These are phyloP conservation scores for Phytopythium boreale DNA, from an alignment of 352 stramenopile species.

Conservation along the genomic window DNA sequence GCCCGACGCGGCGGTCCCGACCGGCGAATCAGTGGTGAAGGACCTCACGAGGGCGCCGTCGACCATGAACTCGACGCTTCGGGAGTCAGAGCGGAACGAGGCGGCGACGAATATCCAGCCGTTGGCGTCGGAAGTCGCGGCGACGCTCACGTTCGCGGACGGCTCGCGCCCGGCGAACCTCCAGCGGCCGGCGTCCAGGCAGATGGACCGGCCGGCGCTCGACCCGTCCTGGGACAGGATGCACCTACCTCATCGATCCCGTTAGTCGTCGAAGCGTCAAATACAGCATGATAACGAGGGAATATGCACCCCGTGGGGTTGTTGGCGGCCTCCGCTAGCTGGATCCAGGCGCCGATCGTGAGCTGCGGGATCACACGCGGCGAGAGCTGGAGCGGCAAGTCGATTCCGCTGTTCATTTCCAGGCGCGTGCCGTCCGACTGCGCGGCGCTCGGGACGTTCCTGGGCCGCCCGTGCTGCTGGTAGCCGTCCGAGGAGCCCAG, in stretches of 20 bases:
- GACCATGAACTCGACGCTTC: slow-evolving; percentile 1
- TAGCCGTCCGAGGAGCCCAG: slow-evolving; percentile 28
- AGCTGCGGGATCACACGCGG: slow-evolving; percentile 17
- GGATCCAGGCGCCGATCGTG: slow-evolving; percentile 44
- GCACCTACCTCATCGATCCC: slow-evolving; percentile 23
- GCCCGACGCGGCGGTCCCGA: not conserved
- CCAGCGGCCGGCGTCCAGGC: slow-evolving; percentile 32
- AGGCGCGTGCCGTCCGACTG: slow-evolving; percentile 11
- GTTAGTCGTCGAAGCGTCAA: not conserved
- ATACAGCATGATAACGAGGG: slow-evolving; percentile 3
- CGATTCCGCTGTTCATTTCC: slow-evolving; percentile 20
- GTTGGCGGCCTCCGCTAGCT: slow-evolving; percentile 15
- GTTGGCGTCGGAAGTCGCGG: not conserved
- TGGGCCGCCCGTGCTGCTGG: slow-evolving; percentile 27
- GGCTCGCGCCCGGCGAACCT: slow-evolving; percentile 12
- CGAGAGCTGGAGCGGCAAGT: slow-evolving; percentile 32
- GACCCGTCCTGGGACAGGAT: slow-evolving; percentile 46
- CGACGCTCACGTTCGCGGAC: slow-evolving; percentile 4
- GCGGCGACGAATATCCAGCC: slow-evolving; percentile 42
- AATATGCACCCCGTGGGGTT: slow-evolving; percentile 15
- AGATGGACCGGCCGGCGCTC: slow-evolving; percentile 31
- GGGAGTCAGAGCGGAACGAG: slow-evolving; percentile 14
- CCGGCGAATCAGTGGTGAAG: not conserved
- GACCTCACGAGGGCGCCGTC: not conserved
- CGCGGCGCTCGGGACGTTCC: not conserved